phyloP scores from a whole-genome alignment of 371 early-diverging fungal species.

The Actinomortierella ambigua region DNA sequence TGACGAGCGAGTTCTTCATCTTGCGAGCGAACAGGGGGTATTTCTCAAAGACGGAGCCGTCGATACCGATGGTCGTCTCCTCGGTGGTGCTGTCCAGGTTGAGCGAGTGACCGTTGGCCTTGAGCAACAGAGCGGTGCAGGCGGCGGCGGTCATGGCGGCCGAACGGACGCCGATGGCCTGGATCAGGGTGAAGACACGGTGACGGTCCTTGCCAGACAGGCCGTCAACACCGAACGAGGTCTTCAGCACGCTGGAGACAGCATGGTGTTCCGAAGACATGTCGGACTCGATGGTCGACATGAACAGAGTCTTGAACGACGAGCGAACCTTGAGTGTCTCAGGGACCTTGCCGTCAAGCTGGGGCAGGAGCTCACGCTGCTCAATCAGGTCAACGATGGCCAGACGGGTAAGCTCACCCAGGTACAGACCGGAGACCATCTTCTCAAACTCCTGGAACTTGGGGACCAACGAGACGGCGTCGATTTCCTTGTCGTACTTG shows the following conservation, averaged over 20 bases:
- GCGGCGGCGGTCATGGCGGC: conserved; percentile 44
- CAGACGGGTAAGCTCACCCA: conserved; percentile 88
- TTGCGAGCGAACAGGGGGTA: conserved; percentile 45
- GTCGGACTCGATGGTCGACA: conserved; percentile 68
- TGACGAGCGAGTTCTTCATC: conserved; percentile 39
- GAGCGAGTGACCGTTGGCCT: conserved; percentile 39
- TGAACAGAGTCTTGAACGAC: conserved; percentile 54
- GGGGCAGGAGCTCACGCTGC: conserved; percentile 21
- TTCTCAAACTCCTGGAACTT: conserved; percentile 90
- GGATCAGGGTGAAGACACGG: conserved; percentile 31
- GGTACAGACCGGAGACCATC: conserved; percentile 95
- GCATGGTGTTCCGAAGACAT: conserved; percentile 49
- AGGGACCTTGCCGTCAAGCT: conserved; percentile 32
- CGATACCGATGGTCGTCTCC: conserved; percentile 47
- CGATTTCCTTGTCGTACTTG: conserved; percentile 82
- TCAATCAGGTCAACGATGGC: conserved; percentile 67
- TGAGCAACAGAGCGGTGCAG: conserved; percentile 34
- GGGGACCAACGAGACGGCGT: conserved; percentile 75
- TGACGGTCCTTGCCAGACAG: conserved; percentile 26
- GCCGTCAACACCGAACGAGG: conserved; percentile 28
- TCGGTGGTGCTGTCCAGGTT: conserved; percentile 34
- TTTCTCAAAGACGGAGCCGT: conserved; percentile 49
- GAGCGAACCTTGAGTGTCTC: conserved; percentile 25
- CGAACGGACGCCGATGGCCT: conserved; percentile 35
- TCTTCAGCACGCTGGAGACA: conserved; percentile 35